Conservation (phyloP, 352 stramenopile genomes). For the Peronospora tabacina region DNA sequence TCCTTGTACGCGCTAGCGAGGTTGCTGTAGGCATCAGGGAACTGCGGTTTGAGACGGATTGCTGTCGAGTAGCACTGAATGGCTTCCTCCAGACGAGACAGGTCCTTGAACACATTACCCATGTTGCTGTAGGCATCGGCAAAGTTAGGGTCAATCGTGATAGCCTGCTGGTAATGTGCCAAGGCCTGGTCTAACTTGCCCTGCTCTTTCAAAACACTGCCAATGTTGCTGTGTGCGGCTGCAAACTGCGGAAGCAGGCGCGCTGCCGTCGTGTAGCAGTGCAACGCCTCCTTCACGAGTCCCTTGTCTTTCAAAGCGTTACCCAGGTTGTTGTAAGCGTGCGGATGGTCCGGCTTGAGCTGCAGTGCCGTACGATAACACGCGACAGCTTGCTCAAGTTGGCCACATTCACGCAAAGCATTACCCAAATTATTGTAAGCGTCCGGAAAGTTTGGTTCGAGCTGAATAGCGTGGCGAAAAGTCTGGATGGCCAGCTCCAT, state of each 20-base stretch:
- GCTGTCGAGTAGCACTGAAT: constrained; percentile 87
- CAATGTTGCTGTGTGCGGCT: constrained; percentile 90
- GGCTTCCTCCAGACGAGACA: constrained; percentile 81
- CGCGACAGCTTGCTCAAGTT: constrained; percentile 71
- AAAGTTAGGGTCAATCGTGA: constrained; percentile 89
- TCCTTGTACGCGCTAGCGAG: constrained; percentile 90
- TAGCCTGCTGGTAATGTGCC: constrained; percentile 91
- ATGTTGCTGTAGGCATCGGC: constrained; percentile 92
- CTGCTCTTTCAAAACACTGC: constrained; percentile 91
- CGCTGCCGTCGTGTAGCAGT: constrained; percentile 90
- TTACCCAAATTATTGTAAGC: constrained; percentile 93
- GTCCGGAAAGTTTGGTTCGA: constrained; percentile 90
- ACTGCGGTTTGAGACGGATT: constrained; percentile 85
- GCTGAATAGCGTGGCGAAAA: constrained; percentile 88
- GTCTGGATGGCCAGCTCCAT: constrained; percentile 78
- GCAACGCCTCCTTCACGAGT: constrained; percentile 89
- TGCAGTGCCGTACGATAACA: constrained; percentile 87
- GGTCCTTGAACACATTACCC: constrained; percentile 91
- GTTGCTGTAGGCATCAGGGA: constrained; percentile 89
- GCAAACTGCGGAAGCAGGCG: constrained; percentile 89
- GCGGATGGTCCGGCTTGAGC: constrained; percentile 88
- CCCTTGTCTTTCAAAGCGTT: constrained; percentile 90
- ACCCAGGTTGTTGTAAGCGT: constrained; percentile 93
- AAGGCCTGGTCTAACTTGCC: constrained; percentile 90
- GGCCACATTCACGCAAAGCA: constrained; percentile 77